Percentiles rank a stretch among this genome's conserved stretches.
Conservation (phyloP, 495 filamentous ascomycete species). For the Penicillium pulvis region DNA sequence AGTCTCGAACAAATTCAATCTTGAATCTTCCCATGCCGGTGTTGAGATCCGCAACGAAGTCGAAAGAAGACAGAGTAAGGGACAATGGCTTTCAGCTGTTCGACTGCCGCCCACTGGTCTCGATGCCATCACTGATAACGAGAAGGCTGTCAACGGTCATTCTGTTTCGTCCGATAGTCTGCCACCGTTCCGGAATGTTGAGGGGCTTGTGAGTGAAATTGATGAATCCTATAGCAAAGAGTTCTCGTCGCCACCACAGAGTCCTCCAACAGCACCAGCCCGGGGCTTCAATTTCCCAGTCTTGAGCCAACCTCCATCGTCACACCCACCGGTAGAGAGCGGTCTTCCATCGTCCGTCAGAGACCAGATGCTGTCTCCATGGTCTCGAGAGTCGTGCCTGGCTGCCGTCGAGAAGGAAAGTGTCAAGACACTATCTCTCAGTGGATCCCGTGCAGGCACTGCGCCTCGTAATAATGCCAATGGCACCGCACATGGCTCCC, state of each 20-base stretch:
- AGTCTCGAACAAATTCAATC: slow-evolving; percentile 74
- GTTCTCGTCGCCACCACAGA: slow-evolving; percentile 61
- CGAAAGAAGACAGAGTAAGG: slow-evolving; percentile 64
- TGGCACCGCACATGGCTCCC: slow-evolving; percentile 44
- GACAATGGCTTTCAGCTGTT: slow-evolving; percentile 74
- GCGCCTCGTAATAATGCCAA: slow-evolving; percentile 60
- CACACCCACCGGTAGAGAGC: slow-evolving; percentile 34
- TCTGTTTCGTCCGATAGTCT: slow-evolving; percentile 20
- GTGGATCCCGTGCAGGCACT: slow-evolving; percentile 67
- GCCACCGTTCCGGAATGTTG: slow-evolving; percentile 47
- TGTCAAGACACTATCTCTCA: slow-evolving; percentile 67
- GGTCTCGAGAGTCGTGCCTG: slow-evolving; percentile 73
- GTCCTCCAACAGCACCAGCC: slow-evolving; percentile 71
- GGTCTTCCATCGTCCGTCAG: slow-evolving; percentile 48
- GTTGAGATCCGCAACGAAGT: slow-evolving; percentile 75
- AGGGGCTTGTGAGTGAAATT: slow-evolving; percentile 68
- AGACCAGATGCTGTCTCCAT: slow-evolving; percentile 74
- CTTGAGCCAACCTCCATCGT: slow-evolving; percentile 39
- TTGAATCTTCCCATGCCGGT: slow-evolving; percentile 66
- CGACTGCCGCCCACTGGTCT: slow-evolving; percentile 56
- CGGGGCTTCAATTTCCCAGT: slow-evolving; percentile 64
- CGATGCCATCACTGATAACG: slow-evolving; percentile 41
- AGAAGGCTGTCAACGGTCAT: slow-evolving; percentile 13
- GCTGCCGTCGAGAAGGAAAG: slow-evolving; percentile 66
- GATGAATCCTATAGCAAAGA: slow-evolving; percentile 65